Evolutionary conservation across 768 basidiomycete genomes (phyloP).

Genomic region (Rhizopogon salebrosus): DNA sequence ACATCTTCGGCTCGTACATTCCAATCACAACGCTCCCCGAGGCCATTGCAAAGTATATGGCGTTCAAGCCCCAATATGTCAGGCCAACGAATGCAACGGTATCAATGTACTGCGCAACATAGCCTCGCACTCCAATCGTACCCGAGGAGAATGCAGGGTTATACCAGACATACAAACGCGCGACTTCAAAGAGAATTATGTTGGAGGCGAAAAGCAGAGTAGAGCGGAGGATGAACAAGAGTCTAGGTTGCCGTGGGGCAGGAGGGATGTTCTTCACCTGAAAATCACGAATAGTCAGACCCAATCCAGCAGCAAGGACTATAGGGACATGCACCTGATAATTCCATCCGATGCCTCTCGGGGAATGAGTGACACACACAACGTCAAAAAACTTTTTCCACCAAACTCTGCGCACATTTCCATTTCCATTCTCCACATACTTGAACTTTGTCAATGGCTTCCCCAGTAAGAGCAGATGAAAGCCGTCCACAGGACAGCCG

Average conservation of each 20-base stretch:
- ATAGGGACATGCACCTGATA: neutral
- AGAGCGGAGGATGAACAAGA: neutral
- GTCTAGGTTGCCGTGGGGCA: neutral
- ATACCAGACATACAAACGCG: neutral
- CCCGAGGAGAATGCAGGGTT: conserved; percentile 2
- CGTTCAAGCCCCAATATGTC: neutral
- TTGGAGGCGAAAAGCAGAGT: neutral
- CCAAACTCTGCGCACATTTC: neutral
- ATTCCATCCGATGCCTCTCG: conserved; percentile 4
- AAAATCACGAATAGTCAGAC: neutral
- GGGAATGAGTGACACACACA: neutral
- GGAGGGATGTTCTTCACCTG: conserved; percentile 1
- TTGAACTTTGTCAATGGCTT: neutral
- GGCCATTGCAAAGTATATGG: neutral
- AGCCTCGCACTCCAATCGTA: neutral
- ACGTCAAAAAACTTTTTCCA: conserved; percentile 1
- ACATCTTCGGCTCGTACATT: conserved; percentile 12
- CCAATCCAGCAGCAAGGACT: neutral
- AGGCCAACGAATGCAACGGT: neutral
- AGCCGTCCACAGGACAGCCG: neutral
- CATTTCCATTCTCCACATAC: neutral
- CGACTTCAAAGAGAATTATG: neutral
- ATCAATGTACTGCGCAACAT: neutral
- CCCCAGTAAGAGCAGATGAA: conserved; percentile 1
- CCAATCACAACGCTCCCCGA: neutral